Evolutionary conservation across 352 stramenopile genomes (phyloP).

Genomic region (Phytophthora fragariae): DNA sequence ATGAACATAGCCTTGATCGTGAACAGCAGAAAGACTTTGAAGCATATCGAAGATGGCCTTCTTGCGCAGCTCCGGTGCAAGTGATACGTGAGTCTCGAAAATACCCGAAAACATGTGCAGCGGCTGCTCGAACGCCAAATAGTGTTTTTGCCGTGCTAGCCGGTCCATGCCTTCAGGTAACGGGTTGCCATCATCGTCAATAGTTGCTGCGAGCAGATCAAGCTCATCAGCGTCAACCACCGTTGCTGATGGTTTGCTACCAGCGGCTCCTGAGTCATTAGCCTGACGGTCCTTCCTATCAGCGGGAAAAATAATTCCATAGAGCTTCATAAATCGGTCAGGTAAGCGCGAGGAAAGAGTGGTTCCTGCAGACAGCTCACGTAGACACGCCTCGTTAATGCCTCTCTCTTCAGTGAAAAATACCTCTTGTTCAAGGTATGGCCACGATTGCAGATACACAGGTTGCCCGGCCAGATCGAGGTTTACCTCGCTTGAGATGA

Average conservation of each 20-base stretch:
- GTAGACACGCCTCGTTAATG: slow-evolving; percentile 61
- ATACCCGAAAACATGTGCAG: slow-evolving; percentile 81
- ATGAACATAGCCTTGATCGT: slow-evolving; percentile 80
- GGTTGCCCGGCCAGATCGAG: slow-evolving; percentile 59
- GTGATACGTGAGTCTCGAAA: slow-evolving; percentile 61
- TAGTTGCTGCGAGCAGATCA: slow-evolving; percentile 42
- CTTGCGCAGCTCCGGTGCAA: slow-evolving; percentile 64
- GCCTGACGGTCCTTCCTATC: slow-evolving; percentile 41
- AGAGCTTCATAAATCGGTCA: slow-evolving; percentile 62
- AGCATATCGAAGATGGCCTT: slow-evolving; percentile 81
- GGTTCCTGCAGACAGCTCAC: slow-evolving; percentile 60
- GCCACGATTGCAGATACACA: slow-evolving; percentile 84
- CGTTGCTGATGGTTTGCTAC: neutral
- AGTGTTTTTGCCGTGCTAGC: slow-evolving; percentile 60
- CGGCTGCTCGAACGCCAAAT: slow-evolving; percentile 82
- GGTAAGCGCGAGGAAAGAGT: slow-evolving; percentile 53
- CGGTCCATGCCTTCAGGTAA: slow-evolving; percentile 44
- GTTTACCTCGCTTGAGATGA: slow-evolving; percentile 41
- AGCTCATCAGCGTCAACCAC: slow-evolving; percentile 42
- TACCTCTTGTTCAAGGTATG: slow-evolving; percentile 68
- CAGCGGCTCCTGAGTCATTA: slow-evolving; percentile 15
- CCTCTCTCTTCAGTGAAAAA: slow-evolving; percentile 58
- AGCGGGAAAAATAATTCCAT: slow-evolving; percentile 79
- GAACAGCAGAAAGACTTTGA: slow-evolving; percentile 60
- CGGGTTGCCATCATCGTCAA: slow-evolving; percentile 43